Evolutionary conservation across 352 stramenopile species (phyloP), one percentile per base, ranked within the genome.

Genomic region (Globisporangium canariense): DNA sequence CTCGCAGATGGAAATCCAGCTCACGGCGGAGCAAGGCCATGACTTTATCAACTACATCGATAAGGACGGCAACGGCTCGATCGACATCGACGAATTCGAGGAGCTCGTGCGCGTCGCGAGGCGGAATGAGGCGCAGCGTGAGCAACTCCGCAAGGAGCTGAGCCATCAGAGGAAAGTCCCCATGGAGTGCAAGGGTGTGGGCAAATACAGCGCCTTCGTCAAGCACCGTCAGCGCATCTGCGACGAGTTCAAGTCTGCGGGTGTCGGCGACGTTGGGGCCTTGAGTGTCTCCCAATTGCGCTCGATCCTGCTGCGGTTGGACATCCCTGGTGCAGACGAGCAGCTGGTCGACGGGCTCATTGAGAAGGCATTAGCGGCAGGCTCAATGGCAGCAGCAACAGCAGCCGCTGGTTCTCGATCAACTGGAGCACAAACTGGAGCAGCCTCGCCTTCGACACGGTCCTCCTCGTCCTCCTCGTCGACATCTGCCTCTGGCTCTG

Each of bases 61-160:
- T 72, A 91, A 90, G 47, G 84, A 95, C 60, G 82, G 84, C 9
- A 91, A 95, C 22, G 83, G 83, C 7, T 88, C 80, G 2, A 93
- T 96, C 60, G 83, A 96, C 47, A 78, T 96, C 34, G 83, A 95
- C 64, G 85, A 94, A 58, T 94, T 96, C 53, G 83, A 93, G 62
- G 86, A 90, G 60, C 67, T 96, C 10, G 75, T 94, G 47, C 86
- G 86, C 10, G 76, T 91, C 28, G 79, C 85, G 0, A 78, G 83
- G 18, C 78, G 83, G 9, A 89, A 78, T 20, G 82, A 91, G 65
- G 80, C 81, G 1, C 81, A 91, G 60, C 83, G 81, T 7, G 81
- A 96, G 58, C 83, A 90, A 58, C 60, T 93, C 28, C 81, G 78
- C 47, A 86, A 84, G 64, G 85, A 91, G 58, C 66, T 89, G 11